Evolutionary conservation across 2,329 filamentous ascomycete genomes (phyloP).

Genomic region (Colletotrichum sojae): DNA sequence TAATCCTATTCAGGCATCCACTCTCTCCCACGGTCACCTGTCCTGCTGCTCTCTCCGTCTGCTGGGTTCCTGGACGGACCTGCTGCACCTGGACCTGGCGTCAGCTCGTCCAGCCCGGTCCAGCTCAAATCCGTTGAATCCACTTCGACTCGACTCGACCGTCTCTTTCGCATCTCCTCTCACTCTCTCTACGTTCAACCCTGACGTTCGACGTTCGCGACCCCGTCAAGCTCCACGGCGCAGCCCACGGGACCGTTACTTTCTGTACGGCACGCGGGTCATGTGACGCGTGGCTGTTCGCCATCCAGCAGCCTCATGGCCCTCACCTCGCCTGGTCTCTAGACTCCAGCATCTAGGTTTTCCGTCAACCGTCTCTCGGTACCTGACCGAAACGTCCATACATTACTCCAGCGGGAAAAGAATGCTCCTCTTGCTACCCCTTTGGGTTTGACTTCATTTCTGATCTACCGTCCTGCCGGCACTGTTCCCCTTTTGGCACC

Average conservation of each 20-base stretch:
- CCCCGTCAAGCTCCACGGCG: conserved; percentile 12
- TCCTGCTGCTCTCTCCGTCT: conserved; percentile 25
- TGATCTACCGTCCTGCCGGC: conserved; percentile 37
- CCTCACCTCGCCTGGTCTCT: conserved; percentile 17
- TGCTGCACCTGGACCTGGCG: conserved; percentile 10
- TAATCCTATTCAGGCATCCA: neutral
- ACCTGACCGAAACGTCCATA: conserved; percentile 31
- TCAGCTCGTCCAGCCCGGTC: conserved; percentile 26
- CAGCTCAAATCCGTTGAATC: conserved; percentile 23
- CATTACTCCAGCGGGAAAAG: conserved; percentile 18
- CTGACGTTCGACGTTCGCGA: conserved; percentile 5
- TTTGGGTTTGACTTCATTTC: conserved; percentile 10
- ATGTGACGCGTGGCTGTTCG: conserved; percentile 16
- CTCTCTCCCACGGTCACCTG: conserved; percentile 28
- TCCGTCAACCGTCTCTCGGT: conserved; percentile 39
- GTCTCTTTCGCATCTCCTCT: no score
- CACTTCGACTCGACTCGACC: neutral
- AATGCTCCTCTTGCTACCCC: neutral
- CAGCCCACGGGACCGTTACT: conserved; percentile 26
- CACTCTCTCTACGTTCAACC: no score
- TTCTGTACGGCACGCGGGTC: conserved; percentile 8
- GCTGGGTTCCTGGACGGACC: conserved; percentile 20
- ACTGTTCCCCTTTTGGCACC: conserved; percentile 37
- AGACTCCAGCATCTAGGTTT: conserved; percentile 7
- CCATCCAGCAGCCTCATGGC: conserved; percentile 1